Percentiles rank a stretch among this genome's conserved stretches.
Conservation (phyloP, 164 flowering plant genomes). For the Kalanchoe fedtschenkoi region DNA sequence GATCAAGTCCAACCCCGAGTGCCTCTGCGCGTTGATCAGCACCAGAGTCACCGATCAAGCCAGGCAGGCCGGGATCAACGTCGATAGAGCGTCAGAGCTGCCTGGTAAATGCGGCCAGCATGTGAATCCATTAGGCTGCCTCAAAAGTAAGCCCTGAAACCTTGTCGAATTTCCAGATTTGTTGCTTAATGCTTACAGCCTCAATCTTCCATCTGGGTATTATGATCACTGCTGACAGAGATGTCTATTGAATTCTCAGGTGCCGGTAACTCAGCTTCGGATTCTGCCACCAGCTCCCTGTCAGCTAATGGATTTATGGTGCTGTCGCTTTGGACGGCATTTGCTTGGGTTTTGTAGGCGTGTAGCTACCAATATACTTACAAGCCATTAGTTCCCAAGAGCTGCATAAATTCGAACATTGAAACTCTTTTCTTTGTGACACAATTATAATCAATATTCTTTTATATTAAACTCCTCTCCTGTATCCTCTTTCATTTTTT, state of each 20-base stretch:
- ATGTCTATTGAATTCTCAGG: no score
- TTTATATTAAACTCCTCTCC: no score
- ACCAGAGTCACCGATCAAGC: conserved; percentile 23
- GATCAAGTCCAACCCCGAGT: conserved; percentile 38
- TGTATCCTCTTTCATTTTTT: no score
- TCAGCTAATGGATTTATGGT: background rate
- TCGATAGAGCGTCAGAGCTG: conserved; percentile 35
- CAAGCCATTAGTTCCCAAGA: background rate
- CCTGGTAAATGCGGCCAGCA: conserved; percentile 56
- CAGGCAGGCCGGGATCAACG: conserved; percentile 35
- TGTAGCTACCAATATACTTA: background rate
- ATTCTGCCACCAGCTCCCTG: background rate
- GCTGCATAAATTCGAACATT: background rate
- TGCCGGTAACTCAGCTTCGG: background rate
- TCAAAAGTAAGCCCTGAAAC: conserved; percentile 12
- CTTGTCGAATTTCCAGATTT: background rate
- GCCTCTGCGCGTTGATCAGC: conserved; percentile 51
- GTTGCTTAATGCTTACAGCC: background rate
- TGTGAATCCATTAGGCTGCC: conserved; percentile 52
- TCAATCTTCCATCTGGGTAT: background rate
- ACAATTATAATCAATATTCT: no score
- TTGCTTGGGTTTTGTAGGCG: background rate
- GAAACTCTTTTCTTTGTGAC: no score
- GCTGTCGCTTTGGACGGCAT: background rate
- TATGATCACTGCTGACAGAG: no score